Conservation (phyloP, 768 basidiomycete genomes). For the Saitozyma sp. region DNA sequence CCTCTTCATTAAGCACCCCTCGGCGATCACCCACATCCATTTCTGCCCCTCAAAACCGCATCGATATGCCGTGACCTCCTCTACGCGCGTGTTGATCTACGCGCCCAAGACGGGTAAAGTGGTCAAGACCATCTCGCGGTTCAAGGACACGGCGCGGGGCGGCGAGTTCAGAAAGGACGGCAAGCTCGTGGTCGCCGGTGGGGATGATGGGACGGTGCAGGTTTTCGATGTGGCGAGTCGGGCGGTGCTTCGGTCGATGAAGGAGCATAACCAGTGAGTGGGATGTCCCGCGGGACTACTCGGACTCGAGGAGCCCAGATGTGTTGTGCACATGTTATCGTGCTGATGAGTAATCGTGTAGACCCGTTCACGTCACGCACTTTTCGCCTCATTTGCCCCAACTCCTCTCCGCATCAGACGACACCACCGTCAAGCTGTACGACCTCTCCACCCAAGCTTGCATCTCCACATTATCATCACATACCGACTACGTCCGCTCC, state of each 20-base stretch:
- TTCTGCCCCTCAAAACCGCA: constrained; percentile 86
- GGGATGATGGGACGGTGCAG: constrained; percentile 87
- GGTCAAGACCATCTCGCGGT: constrained; percentile 91
- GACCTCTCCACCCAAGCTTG: constrained; percentile 87
- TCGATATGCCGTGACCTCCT: constrained; percentile 91
- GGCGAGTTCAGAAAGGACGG: constrained; percentile 89
- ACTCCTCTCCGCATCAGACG: constrained; percentile 91
- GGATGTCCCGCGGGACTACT: background rate
- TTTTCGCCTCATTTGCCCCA: constrained; percentile 81
- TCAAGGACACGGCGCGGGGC: constrained; percentile 91
- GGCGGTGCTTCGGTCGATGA: constrained; percentile 87
- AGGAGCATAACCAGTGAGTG: constrained; percentile 79
- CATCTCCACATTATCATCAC: constrained; percentile 74
- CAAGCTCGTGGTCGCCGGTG: constrained; percentile 90
- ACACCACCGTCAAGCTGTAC: constrained; percentile 90
- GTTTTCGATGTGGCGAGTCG: constrained; percentile 90
- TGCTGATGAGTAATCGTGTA: constrained; percentile 15
- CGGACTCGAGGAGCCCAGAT: no score
- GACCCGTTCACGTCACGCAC: constrained; percentile 87
- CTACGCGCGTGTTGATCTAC: constrained; percentile 90
- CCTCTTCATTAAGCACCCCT: constrained; percentile 93
- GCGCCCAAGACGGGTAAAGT: constrained; percentile 94
- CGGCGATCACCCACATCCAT: constrained; percentile 90
- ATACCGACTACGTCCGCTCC: constrained; percentile 94
- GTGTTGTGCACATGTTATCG: no score